phyloP scores from a whole-genome alignment of 306 rosid genomes.

The Malus sylvestris region DNA sequence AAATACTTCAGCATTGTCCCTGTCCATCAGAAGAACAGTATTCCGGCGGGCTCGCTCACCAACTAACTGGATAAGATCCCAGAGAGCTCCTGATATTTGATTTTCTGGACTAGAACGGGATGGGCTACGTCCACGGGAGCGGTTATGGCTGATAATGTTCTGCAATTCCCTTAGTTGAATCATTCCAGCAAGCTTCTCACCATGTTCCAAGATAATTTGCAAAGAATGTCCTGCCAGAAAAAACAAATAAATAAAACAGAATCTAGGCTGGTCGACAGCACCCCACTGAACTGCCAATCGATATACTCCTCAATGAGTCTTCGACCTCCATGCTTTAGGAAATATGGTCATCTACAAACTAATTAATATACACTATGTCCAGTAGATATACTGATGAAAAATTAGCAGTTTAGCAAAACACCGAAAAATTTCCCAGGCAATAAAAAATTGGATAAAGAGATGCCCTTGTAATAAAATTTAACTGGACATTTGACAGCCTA shows the following conservation, averaged over 20 bases:
- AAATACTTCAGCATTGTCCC: conserved; percentile 95
- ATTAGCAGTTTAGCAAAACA: conserved; percentile 2
- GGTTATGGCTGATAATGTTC: conserved; percentile 64
- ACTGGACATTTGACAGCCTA: not conserved
- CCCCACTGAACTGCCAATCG: conserved; percentile 9
- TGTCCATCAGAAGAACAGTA: conserved; percentile 93
- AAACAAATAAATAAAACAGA: not conserved
- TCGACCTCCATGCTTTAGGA: conserved; percentile 1
- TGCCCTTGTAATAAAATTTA: not conserved
- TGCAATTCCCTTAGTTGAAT: conserved; percentile 88
- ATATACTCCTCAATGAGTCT: not conserved
- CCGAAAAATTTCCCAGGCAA: not conserved
- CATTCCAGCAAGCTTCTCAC: conserved; percentile 93
- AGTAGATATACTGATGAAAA: conserved; percentile 8
- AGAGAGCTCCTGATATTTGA: conserved; percentile 78
- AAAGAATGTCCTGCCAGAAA: conserved; percentile 61
- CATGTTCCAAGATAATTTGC: conserved; percentile 87
- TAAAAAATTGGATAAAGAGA: not conserved
- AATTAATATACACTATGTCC: conserved; percentile 4
- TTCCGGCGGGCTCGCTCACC: conserved; percentile 88
- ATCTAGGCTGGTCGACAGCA: conserved; percentile 19
- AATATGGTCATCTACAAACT: conserved; percentile 5
- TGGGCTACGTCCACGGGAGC: conserved; percentile 45
- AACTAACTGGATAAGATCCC: conserved; percentile 93
- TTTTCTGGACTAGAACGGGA: conserved; percentile 40